These are phyloP conservation scores for Ceratocystis papillata DNA, from an alignment of 2,329 filamentous ascomycete species.

Conservation along the genomic window DNA sequence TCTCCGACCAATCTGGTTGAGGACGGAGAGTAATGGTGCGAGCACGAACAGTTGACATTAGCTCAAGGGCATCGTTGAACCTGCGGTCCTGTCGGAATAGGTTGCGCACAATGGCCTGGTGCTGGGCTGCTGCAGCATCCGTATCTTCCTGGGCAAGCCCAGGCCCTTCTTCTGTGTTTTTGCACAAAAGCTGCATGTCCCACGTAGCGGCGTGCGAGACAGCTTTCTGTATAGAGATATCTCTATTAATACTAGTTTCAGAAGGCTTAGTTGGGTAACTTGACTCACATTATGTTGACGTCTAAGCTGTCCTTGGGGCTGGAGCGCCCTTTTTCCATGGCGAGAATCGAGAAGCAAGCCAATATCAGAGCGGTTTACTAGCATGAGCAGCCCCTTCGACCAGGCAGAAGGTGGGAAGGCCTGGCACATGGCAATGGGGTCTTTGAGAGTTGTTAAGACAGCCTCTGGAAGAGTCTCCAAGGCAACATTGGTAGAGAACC, in stretches of 20 bases:
- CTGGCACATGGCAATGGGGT: slow-evolving; percentile 76
- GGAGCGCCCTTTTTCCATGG: slow-evolving; percentile 26
- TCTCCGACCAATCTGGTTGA: slow-evolving; percentile 69
- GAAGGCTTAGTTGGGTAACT: not conserved
- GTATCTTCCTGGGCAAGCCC: slow-evolving; percentile 48
- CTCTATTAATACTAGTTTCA: not conserved
- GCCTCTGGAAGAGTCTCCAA: slow-evolving; percentile 79
- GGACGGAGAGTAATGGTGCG: slow-evolving; percentile 67
- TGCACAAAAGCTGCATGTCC: slow-evolving; percentile 70
- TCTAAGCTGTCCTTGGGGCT: not conserved
- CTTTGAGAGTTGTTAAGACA: slow-evolving; percentile 67
- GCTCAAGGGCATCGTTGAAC: slow-evolving; percentile 69
- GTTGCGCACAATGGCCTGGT: slow-evolving; percentile 68
- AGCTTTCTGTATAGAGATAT: slow-evolving; percentile 27
- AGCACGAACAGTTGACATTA: slow-evolving; percentile 76
- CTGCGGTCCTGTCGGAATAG: slow-evolving; percentile 89
- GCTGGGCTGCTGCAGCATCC: slow-evolving; percentile 71
- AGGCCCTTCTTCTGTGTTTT: slow-evolving; percentile 49
- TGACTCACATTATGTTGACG: slow-evolving; percentile 1
- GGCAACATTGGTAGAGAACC: slow-evolving; percentile 49
- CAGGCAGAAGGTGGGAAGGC: slow-evolving; percentile 69
- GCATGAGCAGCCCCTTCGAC: slow-evolving; percentile 56
- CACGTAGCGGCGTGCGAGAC: slow-evolving; percentile 56
- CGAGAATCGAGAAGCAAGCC: slow-evolving; percentile 47
- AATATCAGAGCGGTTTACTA: slow-evolving; percentile 75